These are phyloP conservation scores for Peziza echinospora DNA, from an alignment of 495 filamentous ascomycete species.

Conservation along the genomic window DNA sequence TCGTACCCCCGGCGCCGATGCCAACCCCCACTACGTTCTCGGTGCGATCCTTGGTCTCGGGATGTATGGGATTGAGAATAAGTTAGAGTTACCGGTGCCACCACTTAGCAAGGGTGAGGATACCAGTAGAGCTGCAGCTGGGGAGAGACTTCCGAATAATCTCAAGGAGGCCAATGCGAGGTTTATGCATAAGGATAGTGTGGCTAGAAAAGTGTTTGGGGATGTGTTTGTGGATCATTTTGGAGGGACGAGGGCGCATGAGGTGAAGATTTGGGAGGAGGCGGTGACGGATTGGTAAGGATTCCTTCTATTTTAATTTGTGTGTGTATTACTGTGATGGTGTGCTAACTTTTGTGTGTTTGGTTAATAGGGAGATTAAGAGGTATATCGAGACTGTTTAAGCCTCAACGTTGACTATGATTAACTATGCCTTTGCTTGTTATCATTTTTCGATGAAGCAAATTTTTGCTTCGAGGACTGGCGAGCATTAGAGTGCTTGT, in stretches of 20 bases:
- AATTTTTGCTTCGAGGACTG: too few species aligned
- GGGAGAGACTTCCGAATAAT: conserved; percentile 54
- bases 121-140: conserved; percentile 34
- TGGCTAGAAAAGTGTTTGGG: conserved; percentile 79
- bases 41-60: conserved; percentile 66
- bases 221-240: conserved; percentile 92
- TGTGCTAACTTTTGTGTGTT: background rate
- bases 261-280: conserved; percentile 79
- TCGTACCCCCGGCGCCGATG: conserved; percentile 72
- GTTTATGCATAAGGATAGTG: conserved; percentile 52
- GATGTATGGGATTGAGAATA: conserved; percentile 76
- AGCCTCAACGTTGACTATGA: too few species aligned
- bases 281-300: conserved; percentile 68
- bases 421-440: too few species aligned
- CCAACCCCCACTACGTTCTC: conserved; percentile 77
- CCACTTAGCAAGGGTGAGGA: conserved; percentile 68
- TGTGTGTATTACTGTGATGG: conserved; percentile 20
- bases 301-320: too few species aligned
- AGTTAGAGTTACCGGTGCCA: conserved; percentile 58
- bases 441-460: too few species aligned
- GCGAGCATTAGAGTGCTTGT: too few species aligned
- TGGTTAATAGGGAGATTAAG: conserved; percentile 36
- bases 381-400: conserved; percentile 56
- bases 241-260: conserved; percentile 80
- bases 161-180: conserved; percentile 58